These are phyloP conservation scores for Pyrenula aspistea DNA, from an alignment of 495 filamentous ascomycete species.

Conservation along the genomic window DNA sequence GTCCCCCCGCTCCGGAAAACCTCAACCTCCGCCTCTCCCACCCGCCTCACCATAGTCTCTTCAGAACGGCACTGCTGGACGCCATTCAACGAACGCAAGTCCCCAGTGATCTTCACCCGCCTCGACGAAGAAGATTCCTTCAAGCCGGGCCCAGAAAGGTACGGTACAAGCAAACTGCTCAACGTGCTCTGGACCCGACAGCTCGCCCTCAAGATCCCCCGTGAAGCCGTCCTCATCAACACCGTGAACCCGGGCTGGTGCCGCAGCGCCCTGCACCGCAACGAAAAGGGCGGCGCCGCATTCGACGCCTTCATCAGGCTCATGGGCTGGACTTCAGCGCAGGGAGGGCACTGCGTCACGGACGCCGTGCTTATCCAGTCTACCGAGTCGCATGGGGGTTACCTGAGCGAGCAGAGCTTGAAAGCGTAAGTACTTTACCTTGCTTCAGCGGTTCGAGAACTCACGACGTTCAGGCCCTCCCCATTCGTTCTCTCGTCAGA, in stretches of 20 bases:
- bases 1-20: background rate
- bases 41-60: background rate
- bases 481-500: background rate
- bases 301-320: slow-evolving; percentile 1
- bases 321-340: slow-evolving; percentile 4
- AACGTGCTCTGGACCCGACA: slow-evolving; percentile 10
- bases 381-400: slow-evolving; percentile 6
- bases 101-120: background rate
- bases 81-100: background rate
- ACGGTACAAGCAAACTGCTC: slow-evolving; percentile 9
- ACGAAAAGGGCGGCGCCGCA: background rate
- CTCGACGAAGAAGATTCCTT: slow-evolving; percentile 1
- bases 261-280: slow-evolving; percentile 4
- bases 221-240: slow-evolving; percentile 10
- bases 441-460: no score
- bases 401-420: slow-evolving; percentile 6
- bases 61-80: slow-evolving; percentile 3
- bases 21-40: background rate
- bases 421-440: slow-evolving; percentile 8
- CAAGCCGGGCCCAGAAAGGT: slow-evolving; percentile 3
- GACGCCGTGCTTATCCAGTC: slow-evolving; percentile 10
- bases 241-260: slow-evolving; percentile 8
- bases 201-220: slow-evolving; percentile 2
- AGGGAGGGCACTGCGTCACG: slow-evolving; percentile 6
- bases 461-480: background rate